Conservation (phyloP, 345 rosid species). For the Pistacia atlantica region DNA sequence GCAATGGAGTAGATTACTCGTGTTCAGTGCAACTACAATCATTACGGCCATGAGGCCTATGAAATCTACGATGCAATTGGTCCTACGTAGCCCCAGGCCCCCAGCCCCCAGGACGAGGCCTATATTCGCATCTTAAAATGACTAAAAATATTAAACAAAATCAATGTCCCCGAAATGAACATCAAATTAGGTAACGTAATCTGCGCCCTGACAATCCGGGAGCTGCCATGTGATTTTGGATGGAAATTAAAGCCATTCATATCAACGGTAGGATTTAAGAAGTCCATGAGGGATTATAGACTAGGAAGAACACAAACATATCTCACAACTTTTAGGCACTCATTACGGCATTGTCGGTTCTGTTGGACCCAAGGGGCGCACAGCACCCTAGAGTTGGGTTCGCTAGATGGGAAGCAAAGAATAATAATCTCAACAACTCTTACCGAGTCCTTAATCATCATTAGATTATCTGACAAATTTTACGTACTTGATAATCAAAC, state of each 20-base stretch:
- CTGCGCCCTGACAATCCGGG: background rate
- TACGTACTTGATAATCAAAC: too few relatives aligned
- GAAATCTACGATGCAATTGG: too few relatives aligned
- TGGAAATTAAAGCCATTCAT: background rate
- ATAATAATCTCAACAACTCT: background rate
- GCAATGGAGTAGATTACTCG: too few relatives aligned
- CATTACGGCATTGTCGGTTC: background rate
- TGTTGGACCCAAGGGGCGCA: slow-evolving; percentile 19
- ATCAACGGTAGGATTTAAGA: background rate
- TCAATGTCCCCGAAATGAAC: too few relatives aligned
- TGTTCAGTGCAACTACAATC: background rate
- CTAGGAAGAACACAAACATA: background rate
- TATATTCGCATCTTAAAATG: too few relatives aligned
- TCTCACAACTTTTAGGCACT: background rate
- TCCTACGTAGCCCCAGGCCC: too few relatives aligned
- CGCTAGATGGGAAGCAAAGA: slow-evolving; percentile 14
- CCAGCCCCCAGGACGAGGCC: too few relatives aligned
- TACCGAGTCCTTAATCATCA: background rate
- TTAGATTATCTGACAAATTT: background rate
- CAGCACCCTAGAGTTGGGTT: background rate
- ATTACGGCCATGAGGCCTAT: background rate
- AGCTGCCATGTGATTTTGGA: background rate
- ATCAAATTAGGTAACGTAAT: background rate
- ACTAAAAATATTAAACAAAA: too few relatives aligned
- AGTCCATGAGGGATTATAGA: background rate